A percentile compares a stretch with the other conserved stretches of the same genome.
Evolutionary conservation across 2,329 filamentous ascomycete genomes (phyloP).

Genomic region (Cryphonectria nitschkei): DNA sequence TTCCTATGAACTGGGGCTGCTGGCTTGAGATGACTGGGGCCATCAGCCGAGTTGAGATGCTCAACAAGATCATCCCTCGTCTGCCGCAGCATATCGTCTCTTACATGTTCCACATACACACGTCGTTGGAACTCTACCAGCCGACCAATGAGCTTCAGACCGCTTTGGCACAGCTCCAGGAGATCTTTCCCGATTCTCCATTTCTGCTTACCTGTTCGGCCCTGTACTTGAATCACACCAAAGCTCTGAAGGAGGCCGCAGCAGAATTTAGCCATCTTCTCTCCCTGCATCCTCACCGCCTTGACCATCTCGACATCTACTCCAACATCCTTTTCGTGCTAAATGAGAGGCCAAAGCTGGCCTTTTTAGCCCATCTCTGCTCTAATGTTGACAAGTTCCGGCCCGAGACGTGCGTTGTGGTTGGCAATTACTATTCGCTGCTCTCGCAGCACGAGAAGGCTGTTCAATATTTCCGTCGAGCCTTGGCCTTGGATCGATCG

Average conservation of each 20-base stretch:
- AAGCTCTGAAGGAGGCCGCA: constrained; percentile 72
- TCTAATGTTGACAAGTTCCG: constrained; percentile 93
- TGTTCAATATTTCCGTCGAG: constrained; percentile 95
- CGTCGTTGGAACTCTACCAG: constrained; percentile 90
- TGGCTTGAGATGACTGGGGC: constrained; percentile 91
- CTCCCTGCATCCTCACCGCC: constrained; percentile 71
- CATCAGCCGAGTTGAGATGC: constrained; percentile 77
- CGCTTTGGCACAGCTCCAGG: constrained; percentile 75
- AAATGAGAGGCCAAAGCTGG: constrained; percentile 82
- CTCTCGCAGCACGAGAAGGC: constrained; percentile 97
- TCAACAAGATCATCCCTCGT: constrained; percentile 71
- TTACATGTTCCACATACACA: constrained; percentile 90
- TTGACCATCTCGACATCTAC: constrained; percentile 93
- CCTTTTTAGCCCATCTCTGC: constrained; percentile 89
- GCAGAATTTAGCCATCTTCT: constrained; percentile 77
- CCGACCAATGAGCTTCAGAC: constrained; percentile 75
- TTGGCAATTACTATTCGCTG: constrained; percentile 96
- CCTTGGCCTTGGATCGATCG: constrained; percentile 83
- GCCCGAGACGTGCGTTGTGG: constrained; percentile 93
- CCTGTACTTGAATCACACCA: constrained; percentile 86
- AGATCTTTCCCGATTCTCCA: constrained; percentile 83
- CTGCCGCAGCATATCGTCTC: constrained; percentile 91
- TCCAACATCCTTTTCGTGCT: constrained; percentile 98
- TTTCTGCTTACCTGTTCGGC: constrained; percentile 92
- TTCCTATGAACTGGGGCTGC: constrained; percentile 95